Conservation (phyloP, 441 rosid species). For the Raphanus hybrid region DNA sequence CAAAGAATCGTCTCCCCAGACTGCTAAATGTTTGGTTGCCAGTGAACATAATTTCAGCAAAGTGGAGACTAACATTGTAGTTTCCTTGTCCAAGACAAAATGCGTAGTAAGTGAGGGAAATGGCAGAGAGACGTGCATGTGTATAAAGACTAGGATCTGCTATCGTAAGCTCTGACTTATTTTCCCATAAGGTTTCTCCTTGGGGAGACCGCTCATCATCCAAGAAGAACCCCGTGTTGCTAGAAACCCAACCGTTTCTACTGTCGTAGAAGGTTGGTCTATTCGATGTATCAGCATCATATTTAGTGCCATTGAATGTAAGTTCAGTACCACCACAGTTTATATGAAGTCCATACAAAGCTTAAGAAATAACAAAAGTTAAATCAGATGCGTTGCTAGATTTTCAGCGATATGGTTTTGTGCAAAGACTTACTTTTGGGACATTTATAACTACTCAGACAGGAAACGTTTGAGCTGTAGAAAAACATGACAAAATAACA, state of each 20-base stretch:
- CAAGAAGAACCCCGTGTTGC: conserved; percentile 60
- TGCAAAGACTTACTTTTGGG: conserved; percentile 48
- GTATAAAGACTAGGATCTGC: conserved; percentile 47
- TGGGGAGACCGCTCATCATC: conserved; percentile 36
- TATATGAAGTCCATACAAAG: conserved; percentile 49
- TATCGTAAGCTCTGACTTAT: conserved; percentile 26
- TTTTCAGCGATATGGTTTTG: conserved; percentile 9
- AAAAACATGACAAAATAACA: conserved; percentile 13
- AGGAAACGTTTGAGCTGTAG: conserved; percentile 47
- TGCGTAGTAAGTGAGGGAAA: conserved; percentile 63
- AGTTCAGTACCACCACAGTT: conserved; percentile 58
- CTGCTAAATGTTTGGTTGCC: conserved; percentile 35
- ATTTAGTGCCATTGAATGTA: conserved; percentile 30
- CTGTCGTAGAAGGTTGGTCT: conserved; percentile 34
- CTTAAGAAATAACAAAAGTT: conserved; percentile 36
- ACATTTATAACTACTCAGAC: conserved; percentile 40
- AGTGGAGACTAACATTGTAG: conserved; percentile 64
- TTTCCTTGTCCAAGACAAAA: conserved; percentile 54
- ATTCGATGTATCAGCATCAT: conserved; percentile 42
- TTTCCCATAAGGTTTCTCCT: not conserved
- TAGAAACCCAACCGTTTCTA: conserved; percentile 53
- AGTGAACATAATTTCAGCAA: conserved; percentile 60
- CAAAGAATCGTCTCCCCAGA: conserved; percentile 64
- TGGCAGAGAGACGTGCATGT: conserved; percentile 57
- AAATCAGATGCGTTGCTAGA: conserved; percentile 33